Conservation (phyloP, 75 land plant species). For the Pinus albicaulis region DNA sequence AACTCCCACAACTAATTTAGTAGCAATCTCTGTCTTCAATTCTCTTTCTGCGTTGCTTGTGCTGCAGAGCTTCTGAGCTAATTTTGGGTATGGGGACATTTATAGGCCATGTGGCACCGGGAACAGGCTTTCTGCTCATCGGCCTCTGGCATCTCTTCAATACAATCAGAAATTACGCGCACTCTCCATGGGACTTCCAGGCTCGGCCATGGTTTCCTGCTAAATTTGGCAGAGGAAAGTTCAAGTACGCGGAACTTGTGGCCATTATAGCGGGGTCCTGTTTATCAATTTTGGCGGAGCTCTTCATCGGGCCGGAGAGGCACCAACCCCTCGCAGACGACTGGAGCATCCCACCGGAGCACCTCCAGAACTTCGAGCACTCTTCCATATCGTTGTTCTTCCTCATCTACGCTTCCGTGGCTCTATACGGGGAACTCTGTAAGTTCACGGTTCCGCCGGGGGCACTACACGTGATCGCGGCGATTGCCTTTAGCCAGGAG, state of each 20-base stretch:
- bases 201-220: constrained; percentile 61
- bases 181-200: constrained; percentile 26
- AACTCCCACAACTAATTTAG: no score
- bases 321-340: constrained; percentile 18
- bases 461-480: constrained; percentile 32
- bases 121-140: constrained; percentile 49
- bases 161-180: constrained; percentile 35
- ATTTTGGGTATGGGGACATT: constrained; percentile 58
- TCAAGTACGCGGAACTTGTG: constrained; percentile 44
- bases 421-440: constrained; percentile 28
- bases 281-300: constrained; percentile 42
- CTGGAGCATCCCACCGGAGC: constrained; percentile 20
- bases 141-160: constrained; percentile 79
- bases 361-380: constrained; percentile 67
- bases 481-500: constrained; percentile 56
- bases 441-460: constrained; percentile 1
- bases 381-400: constrained; percentile 70
- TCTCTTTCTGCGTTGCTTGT: no score
- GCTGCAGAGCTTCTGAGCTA: no score
- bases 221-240: neutral
- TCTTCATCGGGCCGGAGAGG: constrained; percentile 23
- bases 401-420: constrained; percentile 42
- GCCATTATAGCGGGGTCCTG: constrained; percentile 41
- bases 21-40: no score
- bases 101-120: constrained; percentile 63